Percentiles rank a stretch among this genome's conserved stretches.
Evolutionary conservation across 177 flowering plant genomes (phyloP).

Genomic region (Vitis hybrid): DNA sequence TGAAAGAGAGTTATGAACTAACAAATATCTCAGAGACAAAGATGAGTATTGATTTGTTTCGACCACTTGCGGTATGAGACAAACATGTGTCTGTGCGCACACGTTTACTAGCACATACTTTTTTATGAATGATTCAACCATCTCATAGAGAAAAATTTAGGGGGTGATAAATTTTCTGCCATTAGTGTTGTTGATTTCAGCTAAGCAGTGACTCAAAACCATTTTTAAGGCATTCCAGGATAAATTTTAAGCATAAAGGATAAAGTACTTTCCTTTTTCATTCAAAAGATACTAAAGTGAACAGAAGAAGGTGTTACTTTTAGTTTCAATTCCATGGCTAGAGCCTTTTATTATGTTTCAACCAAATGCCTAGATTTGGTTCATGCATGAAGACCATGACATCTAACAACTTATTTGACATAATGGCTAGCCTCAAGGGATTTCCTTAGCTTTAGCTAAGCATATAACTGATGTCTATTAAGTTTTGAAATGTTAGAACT

Average conservation of each 20-base stretch:
- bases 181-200: neutral
- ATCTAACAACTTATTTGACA: too few relatives aligned
- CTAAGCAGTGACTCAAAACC: neutral
- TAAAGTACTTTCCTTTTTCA: too few relatives aligned
- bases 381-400: slow-evolving; percentile 6
- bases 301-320: too few relatives aligned
- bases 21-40: too few relatives aligned
- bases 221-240: neutral
- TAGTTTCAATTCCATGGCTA: too few relatives aligned
- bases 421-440: neutral
- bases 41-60: too few relatives aligned
- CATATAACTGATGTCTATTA: neutral
- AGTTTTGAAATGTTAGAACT: neutral
- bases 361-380: neutral
- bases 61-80: too few relatives aligned
- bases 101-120: neutral
- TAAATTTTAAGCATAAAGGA: too few relatives aligned
- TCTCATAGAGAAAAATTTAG: neutral
- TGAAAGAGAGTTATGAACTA: too few relatives aligned
- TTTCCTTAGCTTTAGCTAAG: neutral
- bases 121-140: neutral
- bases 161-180: neutral
- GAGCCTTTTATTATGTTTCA: neutral
- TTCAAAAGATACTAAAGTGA: too few relatives aligned
- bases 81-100: neutral